A percentile compares a stretch with the other conserved stretches of the same genome.
phyloP scores from a whole-genome alignment of 2,329 filamentous ascomycete genomes.

The Tolypocladium inflatum region DNA sequence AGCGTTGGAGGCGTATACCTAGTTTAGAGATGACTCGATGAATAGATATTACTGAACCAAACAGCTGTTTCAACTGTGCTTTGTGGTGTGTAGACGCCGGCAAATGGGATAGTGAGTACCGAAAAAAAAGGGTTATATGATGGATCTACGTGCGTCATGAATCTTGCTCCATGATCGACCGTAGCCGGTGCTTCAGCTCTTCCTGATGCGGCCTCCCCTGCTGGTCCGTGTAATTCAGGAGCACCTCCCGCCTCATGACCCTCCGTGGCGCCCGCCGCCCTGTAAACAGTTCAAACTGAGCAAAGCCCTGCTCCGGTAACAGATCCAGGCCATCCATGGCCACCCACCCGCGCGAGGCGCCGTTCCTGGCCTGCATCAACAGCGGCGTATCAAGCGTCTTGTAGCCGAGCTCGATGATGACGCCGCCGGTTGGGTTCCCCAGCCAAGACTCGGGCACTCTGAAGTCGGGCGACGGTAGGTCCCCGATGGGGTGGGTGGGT shows the following conservation, averaged over 20 bases:
- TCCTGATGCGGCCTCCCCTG: slow-evolving; percentile 28
- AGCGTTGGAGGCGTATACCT: background rate
- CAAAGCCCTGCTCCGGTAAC: slow-evolving; percentile 69
- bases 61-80: no score
- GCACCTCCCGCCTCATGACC: slow-evolving; percentile 60
- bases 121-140: no score
- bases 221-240: slow-evolving; percentile 33
- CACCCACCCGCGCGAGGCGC: slow-evolving; percentile 58
- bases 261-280: slow-evolving; percentile 43
- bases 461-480: slow-evolving; percentile 58
- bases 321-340: slow-evolving; percentile 68
- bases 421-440: slow-evolving; percentile 62
- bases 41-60: background rate
- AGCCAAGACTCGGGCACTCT: slow-evolving; percentile 62
- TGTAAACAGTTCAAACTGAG: slow-evolving; percentile 75
- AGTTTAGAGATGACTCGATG: background rate
- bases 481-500: slow-evolving; percentile 57
- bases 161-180: slow-evolving; percentile 16
- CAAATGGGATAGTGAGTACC: background rate
- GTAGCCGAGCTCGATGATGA: slow-evolving; percentile 68
- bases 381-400: slow-evolving; percentile 64
- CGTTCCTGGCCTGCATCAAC: slow-evolving; percentile 53
- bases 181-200: slow-evolving; percentile 24
- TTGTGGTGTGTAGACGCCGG: background rate
- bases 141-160: background rate